Evolutionary conservation across 225 moss, liverwort and hornwort genomes (phyloP).

Genomic region (Bryoerythrophyllum caledonicum): DNA sequence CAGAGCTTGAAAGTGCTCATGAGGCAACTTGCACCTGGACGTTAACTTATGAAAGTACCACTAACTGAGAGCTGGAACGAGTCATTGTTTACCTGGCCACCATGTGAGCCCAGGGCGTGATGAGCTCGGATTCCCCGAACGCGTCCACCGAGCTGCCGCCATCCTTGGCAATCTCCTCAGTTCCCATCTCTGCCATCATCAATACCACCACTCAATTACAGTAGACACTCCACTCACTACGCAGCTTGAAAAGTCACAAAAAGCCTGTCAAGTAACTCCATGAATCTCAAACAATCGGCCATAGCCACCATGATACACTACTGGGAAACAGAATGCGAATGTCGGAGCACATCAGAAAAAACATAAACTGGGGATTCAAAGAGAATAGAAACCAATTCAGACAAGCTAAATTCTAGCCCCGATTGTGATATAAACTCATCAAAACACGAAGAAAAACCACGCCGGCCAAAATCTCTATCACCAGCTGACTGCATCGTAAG

Average conservation of each 20-base stretch:
- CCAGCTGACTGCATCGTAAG: no score
- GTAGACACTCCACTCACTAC: no score
- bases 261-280: not conserved
- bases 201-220: not conserved
- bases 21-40: not conserved
- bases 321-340: not conserved
- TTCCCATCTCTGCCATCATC: not conserved
- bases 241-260: not conserved
- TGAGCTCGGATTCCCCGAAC: conserved; percentile 38
- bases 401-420: no score
- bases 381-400: no score
- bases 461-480: no score
- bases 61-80: no score
- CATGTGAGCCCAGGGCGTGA: conserved; percentile 40
- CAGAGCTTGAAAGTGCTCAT: not conserved
- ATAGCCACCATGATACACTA: not conserved
- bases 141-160: conserved; percentile 26
- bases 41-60: no score
- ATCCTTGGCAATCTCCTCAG: no score
- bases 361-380: no score
- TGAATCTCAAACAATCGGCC: not conserved
- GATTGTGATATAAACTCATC: no score
- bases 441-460: no score
- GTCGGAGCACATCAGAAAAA: not conserved
- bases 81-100: conserved; percentile 25